phyloP scores from a whole-genome alignment of 192 early-diverging fungal genomes.

The Chytriomyces sp. region DNA sequence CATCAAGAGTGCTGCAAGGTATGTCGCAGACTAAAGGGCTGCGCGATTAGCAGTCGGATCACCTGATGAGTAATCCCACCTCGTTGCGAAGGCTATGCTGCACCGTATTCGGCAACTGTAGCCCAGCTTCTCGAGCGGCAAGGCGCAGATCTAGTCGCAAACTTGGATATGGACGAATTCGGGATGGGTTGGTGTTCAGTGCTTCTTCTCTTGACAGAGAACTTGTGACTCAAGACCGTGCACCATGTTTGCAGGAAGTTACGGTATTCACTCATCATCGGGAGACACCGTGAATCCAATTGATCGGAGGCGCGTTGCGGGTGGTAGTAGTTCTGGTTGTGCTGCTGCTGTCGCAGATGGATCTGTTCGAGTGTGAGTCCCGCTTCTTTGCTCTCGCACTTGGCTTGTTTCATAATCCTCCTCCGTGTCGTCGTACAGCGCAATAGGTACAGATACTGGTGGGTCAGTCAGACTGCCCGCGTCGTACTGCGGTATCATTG shows the following conservation, averaged over 20 bases:
- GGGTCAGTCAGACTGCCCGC: conserved; percentile 94
- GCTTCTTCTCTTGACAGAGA: too few relatives aligned
- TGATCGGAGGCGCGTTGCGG: conserved; percentile 60
- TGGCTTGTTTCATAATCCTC: not conserved
- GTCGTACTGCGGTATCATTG: conserved; percentile 89
- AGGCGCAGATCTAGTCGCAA: conserved; percentile 64
- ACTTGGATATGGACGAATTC: conserved; percentile 96
- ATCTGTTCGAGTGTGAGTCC: conserved; percentile 74
- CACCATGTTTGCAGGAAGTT: too few relatives aligned
- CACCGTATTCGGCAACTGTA: conserved; percentile 78
- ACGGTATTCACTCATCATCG: conserved; percentile 49
- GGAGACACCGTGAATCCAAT: conserved; percentile 48
- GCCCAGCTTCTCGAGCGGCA: conserved; percentile 70
- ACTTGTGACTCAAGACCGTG: too few relatives aligned
- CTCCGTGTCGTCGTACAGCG: conserved; percentile 48
- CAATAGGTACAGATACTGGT: conserved; percentile 92
- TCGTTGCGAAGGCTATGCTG: conserved; percentile 57
- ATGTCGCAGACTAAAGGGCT: conserved; percentile 19
- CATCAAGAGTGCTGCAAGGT: conserved; percentile 70
- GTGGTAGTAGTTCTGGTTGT: conserved; percentile 92
- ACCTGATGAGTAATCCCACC: not conserved
- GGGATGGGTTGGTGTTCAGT: conserved; percentile 87
- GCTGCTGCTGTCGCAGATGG: conserved; percentile 86
- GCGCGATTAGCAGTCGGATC: not conserved
- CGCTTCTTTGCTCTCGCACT: not conserved